A percentile compares a stretch with the other conserved stretches of the same genome.
Evolutionary conservation across 164 flowering plant species (phyloP).

Genomic region (Magnolia changhungtana): DNA sequence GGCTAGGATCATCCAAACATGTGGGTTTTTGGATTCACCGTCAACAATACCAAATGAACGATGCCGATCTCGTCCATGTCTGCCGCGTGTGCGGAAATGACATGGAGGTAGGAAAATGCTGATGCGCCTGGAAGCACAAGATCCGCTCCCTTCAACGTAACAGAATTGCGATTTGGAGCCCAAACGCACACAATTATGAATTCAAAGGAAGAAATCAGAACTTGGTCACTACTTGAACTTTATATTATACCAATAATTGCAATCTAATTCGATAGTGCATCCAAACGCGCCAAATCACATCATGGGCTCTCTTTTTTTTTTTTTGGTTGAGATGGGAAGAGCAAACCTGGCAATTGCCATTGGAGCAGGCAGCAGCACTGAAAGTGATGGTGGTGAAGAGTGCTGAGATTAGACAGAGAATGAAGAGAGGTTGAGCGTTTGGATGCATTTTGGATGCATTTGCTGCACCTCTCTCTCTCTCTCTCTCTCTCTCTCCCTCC

Average conservation of each 20-base stretch:
- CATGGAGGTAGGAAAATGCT: no score
- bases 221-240: background rate
- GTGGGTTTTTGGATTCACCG: background rate
- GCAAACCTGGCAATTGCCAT: conserved; percentile 62
- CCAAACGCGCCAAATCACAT: background rate
- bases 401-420: conserved; percentile 15
- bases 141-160: no score
- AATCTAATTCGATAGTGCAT: background rate
- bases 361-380: conserved; percentile 42
- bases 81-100: no score
- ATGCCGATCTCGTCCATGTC: no score
- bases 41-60: background rate
- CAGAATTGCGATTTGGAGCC: background rate
- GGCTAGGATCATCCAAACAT: background rate
- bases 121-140: no score
- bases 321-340: background rate
- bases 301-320: background rate
- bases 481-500: background rate
- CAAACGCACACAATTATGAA: background rate
- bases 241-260: background rate
- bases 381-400: background rate
- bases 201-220: background rate
- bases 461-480: background rate
- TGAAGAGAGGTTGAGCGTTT: background rate
- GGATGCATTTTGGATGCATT: background rate